phyloP scores from a whole-genome alignment of 305 asterid genomes.

The Lippia alba region DNA sequence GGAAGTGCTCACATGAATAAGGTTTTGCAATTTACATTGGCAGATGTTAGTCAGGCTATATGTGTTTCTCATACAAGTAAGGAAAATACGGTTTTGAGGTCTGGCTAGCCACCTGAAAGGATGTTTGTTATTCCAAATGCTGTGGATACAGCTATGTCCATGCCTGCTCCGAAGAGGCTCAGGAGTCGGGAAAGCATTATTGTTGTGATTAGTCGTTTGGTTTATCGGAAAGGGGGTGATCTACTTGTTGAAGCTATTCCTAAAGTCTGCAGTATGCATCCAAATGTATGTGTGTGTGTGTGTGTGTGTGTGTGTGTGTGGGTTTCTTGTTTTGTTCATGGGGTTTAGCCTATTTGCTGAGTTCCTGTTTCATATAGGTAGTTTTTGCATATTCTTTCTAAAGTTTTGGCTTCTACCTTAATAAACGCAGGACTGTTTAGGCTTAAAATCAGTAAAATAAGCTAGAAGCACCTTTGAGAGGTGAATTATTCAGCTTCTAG shows the following conservation, averaged over 20 bases:
- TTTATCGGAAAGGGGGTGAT: constrained; percentile 95
- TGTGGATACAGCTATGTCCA: constrained; percentile 95
- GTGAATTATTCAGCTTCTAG: neutral
- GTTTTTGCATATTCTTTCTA: neutral
- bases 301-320: constrained; percentile 35
- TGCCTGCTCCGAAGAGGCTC: constrained; percentile 79
- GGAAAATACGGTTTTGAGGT: constrained; percentile 89
- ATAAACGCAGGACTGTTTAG: too few species aligned
- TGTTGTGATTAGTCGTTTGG: constrained; percentile 92
- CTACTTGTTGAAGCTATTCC: constrained; percentile 96
- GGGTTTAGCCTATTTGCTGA: neutral
- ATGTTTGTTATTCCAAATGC: constrained; percentile 96
- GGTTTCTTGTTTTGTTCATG: neutral
- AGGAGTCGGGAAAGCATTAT: constrained; percentile 68
- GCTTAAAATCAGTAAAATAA: too few species aligned
- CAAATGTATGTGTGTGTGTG: constrained; percentile 63
- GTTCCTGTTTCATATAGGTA: neutral
- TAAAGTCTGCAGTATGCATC: constrained; percentile 84
- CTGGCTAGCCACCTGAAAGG: constrained; percentile 96
- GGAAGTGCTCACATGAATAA: constrained; percentile 99
- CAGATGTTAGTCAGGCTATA: constrained; percentile 94
- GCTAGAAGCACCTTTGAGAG: too few species aligned
- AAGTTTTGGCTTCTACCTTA: neutral
- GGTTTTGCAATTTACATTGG: constrained; percentile 92
- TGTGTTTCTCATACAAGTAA: constrained; percentile 98